phyloP scores from a whole-genome alignment of 805 yeast genomes.

The Myxozyma melibiosi region DNA sequence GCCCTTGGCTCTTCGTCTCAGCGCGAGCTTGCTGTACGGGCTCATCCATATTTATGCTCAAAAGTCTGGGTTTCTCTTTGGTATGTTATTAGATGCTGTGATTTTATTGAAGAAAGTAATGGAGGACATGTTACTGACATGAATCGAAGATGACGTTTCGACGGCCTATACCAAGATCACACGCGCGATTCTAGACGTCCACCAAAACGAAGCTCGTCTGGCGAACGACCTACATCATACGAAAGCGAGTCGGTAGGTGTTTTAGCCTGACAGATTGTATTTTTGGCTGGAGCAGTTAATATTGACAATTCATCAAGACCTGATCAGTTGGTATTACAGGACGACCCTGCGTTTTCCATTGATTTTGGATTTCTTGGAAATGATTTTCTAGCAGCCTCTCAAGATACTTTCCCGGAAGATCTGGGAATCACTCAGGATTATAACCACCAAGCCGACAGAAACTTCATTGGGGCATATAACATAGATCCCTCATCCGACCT shows the following conservation, averaged over 20 bases:
- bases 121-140: constrained; percentile 4
- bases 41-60: constrained; percentile 32
- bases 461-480: not conserved
- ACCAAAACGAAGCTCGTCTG: no score
- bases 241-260: constrained; percentile 9
- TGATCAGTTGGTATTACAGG: constrained; percentile 5
- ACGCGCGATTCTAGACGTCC: no score
- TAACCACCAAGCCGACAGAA: no score
- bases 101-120: not conserved
- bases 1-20: constrained; percentile 37
- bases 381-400: not conserved
- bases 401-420: not conserved
- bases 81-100: not conserved
- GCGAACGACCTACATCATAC: no score
- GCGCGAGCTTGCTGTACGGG: constrained; percentile 35
- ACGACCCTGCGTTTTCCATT: constrained; percentile 30
- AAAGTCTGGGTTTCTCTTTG: constrained; percentile 19
- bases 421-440: no score
- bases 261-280: not conserved
- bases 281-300: not conserved
- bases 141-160: no score
- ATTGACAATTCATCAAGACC: not conserved
- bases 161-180: no score
- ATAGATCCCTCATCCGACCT: not conserved
- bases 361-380: constrained; percentile 27